Evolutionary conservation across 2,329 filamentous ascomycete species (phyloP).

Genomic region (Penicillium sp.): DNA sequence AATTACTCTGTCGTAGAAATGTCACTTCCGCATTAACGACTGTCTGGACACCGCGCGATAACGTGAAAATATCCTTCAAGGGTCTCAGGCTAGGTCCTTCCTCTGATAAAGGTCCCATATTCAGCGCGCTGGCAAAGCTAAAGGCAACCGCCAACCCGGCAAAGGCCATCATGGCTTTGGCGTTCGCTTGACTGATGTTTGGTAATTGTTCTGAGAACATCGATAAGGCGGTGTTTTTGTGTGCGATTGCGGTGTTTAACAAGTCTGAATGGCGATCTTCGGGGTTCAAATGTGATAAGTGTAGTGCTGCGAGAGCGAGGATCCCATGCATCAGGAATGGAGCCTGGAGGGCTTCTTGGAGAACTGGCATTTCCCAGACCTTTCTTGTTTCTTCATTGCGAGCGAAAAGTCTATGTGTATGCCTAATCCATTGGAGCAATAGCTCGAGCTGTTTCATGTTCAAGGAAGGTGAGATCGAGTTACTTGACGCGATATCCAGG

Average conservation of each 20-base stretch:
- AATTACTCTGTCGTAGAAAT: conserved; percentile 15
- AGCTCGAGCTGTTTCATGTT: conserved; percentile 26
- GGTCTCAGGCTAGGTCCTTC: conserved; percentile 13
- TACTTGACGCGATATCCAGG: not conserved
- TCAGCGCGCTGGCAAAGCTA: conserved; percentile 25
- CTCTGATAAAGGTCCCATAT: not conserved
- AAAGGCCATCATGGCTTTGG: conserved; percentile 21
- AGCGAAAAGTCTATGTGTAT: conserved; percentile 22
- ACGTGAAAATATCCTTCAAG: conserved; percentile 12
- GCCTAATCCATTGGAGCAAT: conserved; percentile 24
- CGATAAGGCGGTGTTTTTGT: conserved; percentile 18
- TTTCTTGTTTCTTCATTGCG: conserved; percentile 22
- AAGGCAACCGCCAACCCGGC: conserved; percentile 25
- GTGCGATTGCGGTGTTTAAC: conserved; percentile 24
- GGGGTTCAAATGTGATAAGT: conserved; percentile 17
- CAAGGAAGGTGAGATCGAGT: not conserved
- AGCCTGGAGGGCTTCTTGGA: conserved; percentile 23
- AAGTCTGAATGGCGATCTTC: conserved; percentile 13
- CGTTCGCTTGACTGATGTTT: conserved; percentile 18
- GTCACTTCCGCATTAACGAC: conserved; percentile 2
- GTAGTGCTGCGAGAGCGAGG: conserved; percentile 27
- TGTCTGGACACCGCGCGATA: conserved; percentile 19
- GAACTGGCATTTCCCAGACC: conserved; percentile 23
- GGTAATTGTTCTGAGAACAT: conserved; percentile 17
- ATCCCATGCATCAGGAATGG: conserved; percentile 33